Evolutionary conservation across 441 rosid species (phyloP), one percentile per base, ranked within the genome.

Genomic region (Populus hybrid): DNA sequence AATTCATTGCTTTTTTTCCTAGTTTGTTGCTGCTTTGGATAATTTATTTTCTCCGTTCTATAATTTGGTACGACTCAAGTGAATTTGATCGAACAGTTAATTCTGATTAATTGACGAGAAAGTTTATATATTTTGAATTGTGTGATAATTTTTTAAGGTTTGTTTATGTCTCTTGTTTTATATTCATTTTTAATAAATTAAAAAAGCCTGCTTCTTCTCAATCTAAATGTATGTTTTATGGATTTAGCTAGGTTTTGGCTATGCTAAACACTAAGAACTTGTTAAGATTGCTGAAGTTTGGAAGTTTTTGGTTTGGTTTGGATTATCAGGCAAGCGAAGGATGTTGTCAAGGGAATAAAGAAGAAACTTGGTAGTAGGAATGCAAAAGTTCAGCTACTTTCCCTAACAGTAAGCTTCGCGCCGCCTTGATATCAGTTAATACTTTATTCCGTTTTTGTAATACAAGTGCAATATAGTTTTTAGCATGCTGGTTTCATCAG

Each of bases 301-400:
- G 64, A 36, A n/a, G 76, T 81, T 69, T 67, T 77, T 23, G 64
- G 50, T 85, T 78, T 72, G 64, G 78, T 74, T 4, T 80, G 80
- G 40, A 75, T 79, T 80, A 75, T 80, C 87, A 96, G 99, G 88
- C 98, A 93, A 91, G 97, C 95, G 65, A 96, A 92, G 83, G 99
- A 94, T 87, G 96, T 96, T 77, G 97, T 94, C 78, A 96, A 91
- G 87, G 98, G 98, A 65, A 83, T 94, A 72, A 94, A 94, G 79
- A 96, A 89, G 87, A 90, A 95, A 68, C 84, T 96, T 66, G 93
- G 92, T 78, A 96, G 98, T 81, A 94, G 86, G 90, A 96, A 91
- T 85, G 73, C 95, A 2, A 94, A 92, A 87, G 94, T 93, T 87
- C 99, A 96, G 81, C 96, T 96, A 78, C 97, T 94, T 76, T 91